Base-by-base conservation (phyloP, 73 alveolate species). In the Paramecium pentaurelia region DNA sequence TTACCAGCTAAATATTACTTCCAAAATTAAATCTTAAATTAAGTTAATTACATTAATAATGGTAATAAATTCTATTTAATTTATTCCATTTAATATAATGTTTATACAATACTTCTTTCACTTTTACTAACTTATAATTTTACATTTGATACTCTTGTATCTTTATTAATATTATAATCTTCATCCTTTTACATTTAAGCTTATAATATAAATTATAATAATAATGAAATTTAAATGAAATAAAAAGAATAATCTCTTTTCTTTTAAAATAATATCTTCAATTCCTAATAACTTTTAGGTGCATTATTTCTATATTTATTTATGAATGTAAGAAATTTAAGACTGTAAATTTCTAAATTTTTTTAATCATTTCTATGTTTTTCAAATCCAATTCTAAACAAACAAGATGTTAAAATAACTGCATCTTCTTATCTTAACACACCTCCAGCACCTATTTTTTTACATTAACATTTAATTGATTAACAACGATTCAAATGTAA, bases 91-190 rank as follows among this genome's bases (percentile, higher is more conserved):
- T 73, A n/a, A 73, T 73, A 73, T 34, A 73, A 11, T 0, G 58
- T 73, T 73, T 73, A 73, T 14, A 73, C 87, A 36, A 73, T 73
- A 73, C 87, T 73, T 73, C 87, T 73, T 37, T 73, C 87, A 37
- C 60, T 73, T 73, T 40, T 73, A 40, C 60, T 73, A n/a, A 40
- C 87, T 73, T 73, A 37, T 36, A 73, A 73, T 73, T 73, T 73
- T n/a, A 73, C 87, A 73, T 73, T 73, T 3, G 87, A 73, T 16
- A 73, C 58, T 38, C 87, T 73, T 10, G 60, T 36, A 64, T 73
- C 87, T 38, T 34, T 37, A 37, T 73, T 73, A 14, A 73, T 73
- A 73, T 73, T 73, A 36, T 37, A 73, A 73, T 73, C 87, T 38
- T 73, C 87, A 73, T 73, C 87, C 18, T 40, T 73, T 38, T 73